A percentile compares a stretch with the other conserved stretches of the same genome.
phyloP scores from a whole-genome alignment of 805 yeast species.

The Debaryomyces tyrocola region DNA sequence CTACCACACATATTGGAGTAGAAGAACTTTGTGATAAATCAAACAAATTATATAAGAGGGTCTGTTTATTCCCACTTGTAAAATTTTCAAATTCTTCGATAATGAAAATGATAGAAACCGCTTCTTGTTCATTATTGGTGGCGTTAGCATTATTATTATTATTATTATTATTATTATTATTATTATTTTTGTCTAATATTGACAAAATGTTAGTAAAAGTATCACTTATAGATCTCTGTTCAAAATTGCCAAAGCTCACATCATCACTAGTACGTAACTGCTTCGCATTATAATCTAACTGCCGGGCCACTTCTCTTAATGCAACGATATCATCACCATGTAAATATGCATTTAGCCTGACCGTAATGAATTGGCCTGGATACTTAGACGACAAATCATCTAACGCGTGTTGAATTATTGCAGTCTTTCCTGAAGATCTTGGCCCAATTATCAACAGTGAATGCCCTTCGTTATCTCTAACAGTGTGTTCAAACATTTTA shows the following conservation, averaged over 20 bases:
- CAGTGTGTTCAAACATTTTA: constrained; percentile 60
- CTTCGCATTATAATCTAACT: constrained; percentile 52
- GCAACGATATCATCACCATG: constrained; percentile 80
- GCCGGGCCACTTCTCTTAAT: constrained; percentile 81
- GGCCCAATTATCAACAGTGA: constrained; percentile 83
- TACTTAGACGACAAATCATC: constrained; percentile 39
- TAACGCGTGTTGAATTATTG: constrained; percentile 60
- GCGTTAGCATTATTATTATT: constrained; percentile 8
- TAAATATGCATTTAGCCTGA: constrained; percentile 66
- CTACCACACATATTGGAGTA: constrained; percentile 78
- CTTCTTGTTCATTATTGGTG: constrained; percentile 10
- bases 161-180: background rate
- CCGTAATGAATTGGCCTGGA: constrained; percentile 55
- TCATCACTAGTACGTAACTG: constrained; percentile 3
- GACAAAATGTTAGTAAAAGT: constrained; percentile 60
- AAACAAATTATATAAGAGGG: constrained; percentile 81
- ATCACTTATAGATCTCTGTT: constrained; percentile 54
- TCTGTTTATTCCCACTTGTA: constrained; percentile 72
- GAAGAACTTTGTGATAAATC: constrained; percentile 76
- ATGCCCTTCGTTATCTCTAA: constrained; percentile 71
- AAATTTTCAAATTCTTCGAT: constrained; percentile 86
- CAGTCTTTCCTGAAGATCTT: constrained; percentile 72
- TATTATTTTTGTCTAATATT: constrained; percentile 44
- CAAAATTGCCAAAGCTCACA: constrained; percentile 30
- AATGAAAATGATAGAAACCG: constrained; percentile 67